phyloP scores from a whole-genome alignment of 176 grass and related monocot genomes.

The Thinopyrum elongatum region DNA sequence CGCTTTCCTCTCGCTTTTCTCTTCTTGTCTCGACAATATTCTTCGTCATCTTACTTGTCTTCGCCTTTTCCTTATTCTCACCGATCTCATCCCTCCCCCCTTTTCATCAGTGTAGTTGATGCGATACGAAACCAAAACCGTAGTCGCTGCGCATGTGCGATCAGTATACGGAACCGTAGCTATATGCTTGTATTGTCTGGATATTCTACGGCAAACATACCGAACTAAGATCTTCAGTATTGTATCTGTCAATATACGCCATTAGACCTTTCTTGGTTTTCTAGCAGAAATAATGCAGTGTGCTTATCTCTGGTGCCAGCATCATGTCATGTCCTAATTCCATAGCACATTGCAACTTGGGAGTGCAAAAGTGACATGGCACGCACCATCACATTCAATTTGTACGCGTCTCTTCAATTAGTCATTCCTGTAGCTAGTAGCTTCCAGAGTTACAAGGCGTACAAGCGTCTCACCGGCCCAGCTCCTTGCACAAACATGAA shows the following conservation, averaged over 20 bases:
- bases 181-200: neutral
- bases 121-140: neutral
- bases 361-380: conserved; percentile 14
- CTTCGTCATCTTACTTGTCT: conserved; percentile 44
- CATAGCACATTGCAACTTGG: neutral
- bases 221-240: neutral
- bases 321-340: conserved; percentile 33
- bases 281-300: conserved; percentile 7
- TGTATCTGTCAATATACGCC: neutral
- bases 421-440: neutral
- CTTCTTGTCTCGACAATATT: conserved; percentile 51
- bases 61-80: conserved; percentile 27
- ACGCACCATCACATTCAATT: neutral
- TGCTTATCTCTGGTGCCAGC: conserved; percentile 11
- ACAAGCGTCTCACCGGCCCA: neutral
- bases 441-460: neutral
- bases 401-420: conserved; percentile 18
- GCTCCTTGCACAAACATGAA: neutral
- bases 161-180: neutral
- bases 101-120: neutral
- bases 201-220: neutral
- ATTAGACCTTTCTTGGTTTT: neutral
- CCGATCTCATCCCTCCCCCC: conserved; percentile 26
- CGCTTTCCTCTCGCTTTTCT: conserved; percentile 50
- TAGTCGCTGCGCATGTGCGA: neutral